phyloP scores from a whole-genome alignment of 805 yeast species.

The Starmerella apis region DNA sequence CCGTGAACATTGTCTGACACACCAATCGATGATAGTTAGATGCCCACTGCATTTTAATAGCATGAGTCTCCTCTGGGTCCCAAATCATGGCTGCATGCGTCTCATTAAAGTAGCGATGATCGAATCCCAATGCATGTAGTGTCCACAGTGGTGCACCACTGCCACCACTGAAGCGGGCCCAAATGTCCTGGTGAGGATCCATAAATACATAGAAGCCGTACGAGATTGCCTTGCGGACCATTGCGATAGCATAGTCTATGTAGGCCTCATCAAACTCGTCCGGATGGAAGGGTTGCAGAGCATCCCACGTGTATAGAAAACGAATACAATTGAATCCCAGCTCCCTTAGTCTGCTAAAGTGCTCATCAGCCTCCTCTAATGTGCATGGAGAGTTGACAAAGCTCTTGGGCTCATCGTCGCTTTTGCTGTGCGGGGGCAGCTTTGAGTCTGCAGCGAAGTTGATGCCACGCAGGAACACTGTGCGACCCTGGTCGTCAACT shows the following conservation, averaged over 20 bases:
- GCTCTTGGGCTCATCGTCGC: conserved; percentile 36
- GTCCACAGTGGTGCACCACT: conserved; percentile 95
- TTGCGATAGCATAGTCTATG: conserved; percentile 55
- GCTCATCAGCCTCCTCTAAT: conserved; percentile 57
- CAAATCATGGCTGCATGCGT: conserved; percentile 79
- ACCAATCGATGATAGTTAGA: conserved; percentile 71
- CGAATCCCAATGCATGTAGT: conserved; percentile 74
- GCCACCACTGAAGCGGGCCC: conserved; percentile 88
- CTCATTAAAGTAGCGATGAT: conserved; percentile 50
- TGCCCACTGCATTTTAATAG: conserved; percentile 77
- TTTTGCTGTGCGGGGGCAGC: conserved; percentile 39
- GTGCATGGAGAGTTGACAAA: conserved; percentile 77
- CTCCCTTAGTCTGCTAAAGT: conserved; percentile 56
- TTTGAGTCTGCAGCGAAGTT: conserved; percentile 69
- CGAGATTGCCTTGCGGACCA: conserved; percentile 44
- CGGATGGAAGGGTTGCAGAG: conserved; percentile 80
- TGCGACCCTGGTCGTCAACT: conserved; percentile 45
- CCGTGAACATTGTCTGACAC: conserved; percentile 72
- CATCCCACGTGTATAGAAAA: conserved; percentile 82
- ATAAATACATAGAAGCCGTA: conserved; percentile 68
- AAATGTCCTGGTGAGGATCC: conserved; percentile 89
- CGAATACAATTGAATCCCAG: conserved; percentile 76
- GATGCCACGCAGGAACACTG: conserved; percentile 59
- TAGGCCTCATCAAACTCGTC: conserved; percentile 68
- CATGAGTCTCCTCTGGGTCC: conserved; percentile 36